Percentiles rank a stretch among this genome's conserved stretches.
Evolutionary conservation across 108 stramenopile species (phyloP).

Genomic region (Nannochloropsis oceanica): DNA sequence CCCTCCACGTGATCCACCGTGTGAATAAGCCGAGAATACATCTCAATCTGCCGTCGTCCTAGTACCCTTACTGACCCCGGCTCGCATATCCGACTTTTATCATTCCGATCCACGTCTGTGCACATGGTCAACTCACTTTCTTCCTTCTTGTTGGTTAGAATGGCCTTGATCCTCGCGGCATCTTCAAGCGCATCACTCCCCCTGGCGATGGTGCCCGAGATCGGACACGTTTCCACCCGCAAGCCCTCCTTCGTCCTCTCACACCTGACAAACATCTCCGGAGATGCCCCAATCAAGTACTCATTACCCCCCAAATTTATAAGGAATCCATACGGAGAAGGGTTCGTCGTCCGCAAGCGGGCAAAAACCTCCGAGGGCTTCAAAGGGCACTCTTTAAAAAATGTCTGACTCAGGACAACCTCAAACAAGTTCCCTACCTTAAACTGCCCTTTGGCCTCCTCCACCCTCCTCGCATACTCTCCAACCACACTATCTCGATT

Average conservation of each 20-base stretch:
- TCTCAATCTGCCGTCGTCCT: slow-evolving; percentile 93
- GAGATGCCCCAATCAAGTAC: slow-evolving; percentile 89
- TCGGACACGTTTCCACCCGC: slow-evolving; percentile 93
- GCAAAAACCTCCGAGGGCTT: slow-evolving; percentile 70
- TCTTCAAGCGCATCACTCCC: slow-evolving; percentile 94
- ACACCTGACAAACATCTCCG: slow-evolving; percentile 96
- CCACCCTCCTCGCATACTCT: slow-evolving; percentile 67
- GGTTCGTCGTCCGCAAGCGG: slow-evolving; percentile 66
- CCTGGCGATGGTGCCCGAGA: slow-evolving; percentile 93
- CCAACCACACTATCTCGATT: slow-evolving; percentile 60
- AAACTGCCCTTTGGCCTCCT: slow-evolving; percentile 76
- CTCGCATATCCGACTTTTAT: slow-evolving; percentile 93
- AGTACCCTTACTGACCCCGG: slow-evolving; percentile 91
- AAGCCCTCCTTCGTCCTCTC: slow-evolving; percentile 64
- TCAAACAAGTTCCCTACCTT: slow-evolving; percentile 89
- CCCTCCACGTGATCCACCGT: slow-evolving; percentile 98
- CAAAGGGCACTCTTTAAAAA: slow-evolving; percentile 39
- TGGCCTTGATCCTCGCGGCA: slow-evolving; percentile 65
- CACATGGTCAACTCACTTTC: slow-evolving; percentile 97
- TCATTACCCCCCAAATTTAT: slow-evolving; percentile 73
- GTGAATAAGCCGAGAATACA: slow-evolving; percentile 92
- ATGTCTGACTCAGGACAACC: slow-evolving; percentile 85
- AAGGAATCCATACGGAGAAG: slow-evolving; percentile 91
- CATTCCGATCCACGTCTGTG: slow-evolving; percentile 95
- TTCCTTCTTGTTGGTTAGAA: slow-evolving; percentile 88